phyloP scores from a whole-genome alignment of 331 rosid species.

The Pyracantha coccinea region DNA sequence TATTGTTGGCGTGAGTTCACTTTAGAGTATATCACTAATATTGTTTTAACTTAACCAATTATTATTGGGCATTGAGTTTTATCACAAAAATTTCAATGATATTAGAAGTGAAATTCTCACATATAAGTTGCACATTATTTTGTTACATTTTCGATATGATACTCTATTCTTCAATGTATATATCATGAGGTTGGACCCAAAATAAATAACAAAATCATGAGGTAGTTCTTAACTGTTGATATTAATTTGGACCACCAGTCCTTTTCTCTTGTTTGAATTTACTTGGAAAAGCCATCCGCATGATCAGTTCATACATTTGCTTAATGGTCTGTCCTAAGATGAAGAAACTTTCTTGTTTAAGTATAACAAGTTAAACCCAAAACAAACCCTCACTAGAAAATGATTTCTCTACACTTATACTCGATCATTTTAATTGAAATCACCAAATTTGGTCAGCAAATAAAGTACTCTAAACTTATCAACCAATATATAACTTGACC shows the following conservation, averaged over 20 bases:
- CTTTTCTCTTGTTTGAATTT: not conserved
- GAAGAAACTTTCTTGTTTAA: not conserved
- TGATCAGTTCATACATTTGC: not conserved
- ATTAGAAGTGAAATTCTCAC: not conserved
- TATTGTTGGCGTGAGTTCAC: not conserved
- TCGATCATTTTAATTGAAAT: not conserved
- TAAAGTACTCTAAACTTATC: not conserved
- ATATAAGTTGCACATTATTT: not conserved
- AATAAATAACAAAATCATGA: not conserved
- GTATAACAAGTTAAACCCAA: not conserved
- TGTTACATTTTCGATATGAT: too few species aligned
- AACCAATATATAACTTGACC: not conserved
- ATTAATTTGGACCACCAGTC: not conserved
- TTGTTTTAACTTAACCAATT: too few species aligned
- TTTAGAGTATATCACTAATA: too few species aligned
- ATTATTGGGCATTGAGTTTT: not conserved
- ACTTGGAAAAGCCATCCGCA: not conserved
- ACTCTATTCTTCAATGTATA: not conserved
- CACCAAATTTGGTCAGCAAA: slow-evolving; percentile 14
- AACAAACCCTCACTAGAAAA: not conserved
- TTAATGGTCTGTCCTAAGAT: not conserved
- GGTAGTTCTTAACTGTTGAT: not conserved
- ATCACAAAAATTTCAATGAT: too few species aligned
- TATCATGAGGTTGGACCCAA: not conserved
- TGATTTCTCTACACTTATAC: not conserved